Base-by-base conservation (phyloP, 805 yeast species). In the Yamadazyma sp. region DNA sequence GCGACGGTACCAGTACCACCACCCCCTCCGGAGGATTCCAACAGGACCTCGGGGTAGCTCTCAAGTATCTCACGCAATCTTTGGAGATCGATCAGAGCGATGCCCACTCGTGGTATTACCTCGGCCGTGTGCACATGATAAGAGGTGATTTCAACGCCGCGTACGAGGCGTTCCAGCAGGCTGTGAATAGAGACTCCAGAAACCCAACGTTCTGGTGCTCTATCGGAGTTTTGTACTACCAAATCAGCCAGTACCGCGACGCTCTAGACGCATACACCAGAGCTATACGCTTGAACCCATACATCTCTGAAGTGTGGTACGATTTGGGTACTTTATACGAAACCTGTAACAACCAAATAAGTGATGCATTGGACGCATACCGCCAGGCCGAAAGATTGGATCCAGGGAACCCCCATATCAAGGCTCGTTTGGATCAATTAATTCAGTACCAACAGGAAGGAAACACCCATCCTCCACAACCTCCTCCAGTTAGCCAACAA, bases 161-260 rank as follows among this genome's bases (percentile, higher is more conserved):
- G 2, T 93, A 91, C 63, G 98, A 93, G 57, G 95, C 97, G 0
- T 93, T 91, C 77, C 99, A 93, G 67, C 97, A 90, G 60, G 98
- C 98, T 9, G 99, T 93, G 42, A 93, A 93, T 61, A 77, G 96
- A 46, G 98, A 93, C 62, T 84, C 95, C 25, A 77, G 97, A 59
- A 93, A 93, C 61, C 98, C 99, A 41, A 93, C 97, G 1, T 93
- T 93, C 70, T 93, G 99, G 99, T 85, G 95, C 52, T 82, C 90
- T 22, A 84, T 85, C 54, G 99, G 99, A 59, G 99, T 93, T 11
- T 73, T 93, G 41, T 93, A 93, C 66, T 93, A 91, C 63, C 97
- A 93, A 64, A 91, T 93, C 43, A 80, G 93, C 40, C 99, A 93
- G 67, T 93, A 87, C 66, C 75, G 96, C 40, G 99, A 93, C 59